Base-by-base conservation (phyloP, 2,329 filamentous ascomycete species). In the Fusarium sororula region DNA sequence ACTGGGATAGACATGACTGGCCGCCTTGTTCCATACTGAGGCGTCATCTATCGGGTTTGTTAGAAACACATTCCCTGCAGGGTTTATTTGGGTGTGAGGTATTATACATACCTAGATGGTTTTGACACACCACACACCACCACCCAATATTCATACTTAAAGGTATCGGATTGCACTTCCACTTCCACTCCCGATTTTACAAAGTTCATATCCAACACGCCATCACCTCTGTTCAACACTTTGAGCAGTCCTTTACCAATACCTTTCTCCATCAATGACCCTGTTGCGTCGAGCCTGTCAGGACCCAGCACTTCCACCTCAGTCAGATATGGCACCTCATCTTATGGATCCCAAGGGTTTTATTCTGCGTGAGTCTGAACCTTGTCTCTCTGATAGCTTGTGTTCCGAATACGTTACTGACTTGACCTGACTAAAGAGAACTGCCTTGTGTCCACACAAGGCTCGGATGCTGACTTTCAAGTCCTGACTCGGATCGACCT, bases 391-490 rank as follows among this genome's bases (percentile, higher is more conserved):
- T 35, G 32, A 35, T 15, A 35, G 14, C 3, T 35, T 1, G 4
- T 35, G 32, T 35, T 35, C 3, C 32, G 35, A 64, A 11, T 32
- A 20, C 13, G 30, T 48, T 45, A 24, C 60, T 70, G n/a, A 73
- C 63, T 26, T 26, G 13, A 12, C 59, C 28, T 42, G 26, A 35
- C n/a, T 32, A 18, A 26, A 82, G 79, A 67, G 48, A 82, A 82
- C 66, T 80, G 79, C 48, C 70, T 70, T 37, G 66, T 74, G 63
- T 72, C 79, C 42, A 54, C 77, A 32, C 79, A 62, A 37, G 55
- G 76, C 35, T 66, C 65, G 54, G 64, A 78, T 32, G 72, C 70
- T 26, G 44, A 72, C 17, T 56, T 81, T 57, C 66, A 77, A 20
- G 57, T 82, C 38, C 58, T 75, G 37, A 77, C 78, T 20, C 65